Evolutionary conservation across 306 rosid species (phyloP).

Genomic region (Vigna unguiculata): DNA sequence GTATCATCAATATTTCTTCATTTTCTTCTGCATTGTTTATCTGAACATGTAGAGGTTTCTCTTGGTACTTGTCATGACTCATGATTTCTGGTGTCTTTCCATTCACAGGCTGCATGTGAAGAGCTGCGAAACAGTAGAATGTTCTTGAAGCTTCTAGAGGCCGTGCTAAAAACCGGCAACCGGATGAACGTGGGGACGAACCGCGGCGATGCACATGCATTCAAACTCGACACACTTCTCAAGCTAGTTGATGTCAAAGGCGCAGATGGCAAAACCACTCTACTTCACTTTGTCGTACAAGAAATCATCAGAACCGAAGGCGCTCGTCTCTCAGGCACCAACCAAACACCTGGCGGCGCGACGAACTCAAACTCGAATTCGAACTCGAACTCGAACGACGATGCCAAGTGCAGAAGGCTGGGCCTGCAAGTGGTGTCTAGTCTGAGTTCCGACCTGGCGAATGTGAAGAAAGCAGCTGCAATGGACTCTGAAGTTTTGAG

Average conservation of each 20-base stretch:
- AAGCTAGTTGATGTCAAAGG: constrained; percentile 91
- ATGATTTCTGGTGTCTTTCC: not conserved
- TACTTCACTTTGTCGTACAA: constrained; percentile 92
- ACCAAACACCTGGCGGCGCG: constrained; percentile 56
- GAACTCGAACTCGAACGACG: constrained; percentile 62
- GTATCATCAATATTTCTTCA: constrained; percentile 39
- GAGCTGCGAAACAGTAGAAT: constrained; percentile 89
- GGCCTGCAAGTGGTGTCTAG: constrained; percentile 89
- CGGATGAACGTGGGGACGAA: constrained; percentile 98
- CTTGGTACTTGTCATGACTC: not conserved
- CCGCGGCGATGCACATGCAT: constrained; percentile 97
- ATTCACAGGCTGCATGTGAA: constrained; percentile 79
- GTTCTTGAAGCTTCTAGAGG: constrained; percentile 96
- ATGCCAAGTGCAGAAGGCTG: constrained; percentile 77
- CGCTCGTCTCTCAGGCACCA: constrained; percentile 61
- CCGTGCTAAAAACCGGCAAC: constrained; percentile 96
- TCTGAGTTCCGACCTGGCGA: constrained; percentile 78
- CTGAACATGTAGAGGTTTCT: not conserved
- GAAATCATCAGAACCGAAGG: constrained; percentile 94
- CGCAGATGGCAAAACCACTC: constrained; percentile 93
- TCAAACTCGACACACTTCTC: constrained; percentile 99
- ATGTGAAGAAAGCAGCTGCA: constrained; percentile 91
- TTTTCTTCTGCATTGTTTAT: not conserved
- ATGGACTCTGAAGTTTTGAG: constrained; percentile 90
- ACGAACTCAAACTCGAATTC: too few species aligned